Conservation (phyloP, 2,329 filamentous ascomycete species). For the Calonectria ilicicola region DNA sequence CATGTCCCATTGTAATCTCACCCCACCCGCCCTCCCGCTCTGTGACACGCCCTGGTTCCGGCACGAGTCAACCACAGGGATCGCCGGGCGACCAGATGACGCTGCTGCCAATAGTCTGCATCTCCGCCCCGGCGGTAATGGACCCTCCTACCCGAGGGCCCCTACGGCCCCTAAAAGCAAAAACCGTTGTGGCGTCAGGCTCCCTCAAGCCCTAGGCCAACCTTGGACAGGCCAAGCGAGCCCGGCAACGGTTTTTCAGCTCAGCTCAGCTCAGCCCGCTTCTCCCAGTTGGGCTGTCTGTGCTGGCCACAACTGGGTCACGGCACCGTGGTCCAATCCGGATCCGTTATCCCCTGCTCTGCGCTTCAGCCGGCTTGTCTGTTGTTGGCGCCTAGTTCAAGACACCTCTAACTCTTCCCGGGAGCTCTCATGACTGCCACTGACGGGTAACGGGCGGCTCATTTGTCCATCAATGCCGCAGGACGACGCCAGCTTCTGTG, state of each 20-base stretch:
- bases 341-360: conserved; percentile 25
- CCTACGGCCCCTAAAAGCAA: conserved; percentile 41
- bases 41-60: conserved; percentile 4
- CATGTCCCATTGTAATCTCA: too few species aligned
- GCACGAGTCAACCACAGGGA: conserved; percentile 23
- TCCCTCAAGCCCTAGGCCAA: conserved; percentile 35
- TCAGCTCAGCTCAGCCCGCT: conserved; percentile 39
- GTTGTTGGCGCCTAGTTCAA: conserved; percentile 1
- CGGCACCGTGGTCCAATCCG: conserved; percentile 30
- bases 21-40: background rate
- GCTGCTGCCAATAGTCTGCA: conserved; percentile 41
- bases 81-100: conserved; percentile 30
- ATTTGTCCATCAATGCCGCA: background rate
- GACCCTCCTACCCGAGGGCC: conserved; percentile 30
- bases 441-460: background rate
- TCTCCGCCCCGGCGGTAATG: conserved; percentile 39
- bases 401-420: conserved; percentile 5
- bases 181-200: conserved; percentile 44
- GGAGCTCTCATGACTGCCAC: background rate
- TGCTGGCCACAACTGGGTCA: conserved; percentile 16
- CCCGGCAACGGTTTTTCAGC: conserved; percentile 44
- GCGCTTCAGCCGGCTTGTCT: conserved; percentile 6
- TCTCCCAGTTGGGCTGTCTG: background rate
- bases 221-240: conserved; percentile 35
- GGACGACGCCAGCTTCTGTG: background rate